phyloP scores from a whole-genome alignment of 2,329 filamentous ascomycete genomes.

The Trichophyton simii region DNA sequence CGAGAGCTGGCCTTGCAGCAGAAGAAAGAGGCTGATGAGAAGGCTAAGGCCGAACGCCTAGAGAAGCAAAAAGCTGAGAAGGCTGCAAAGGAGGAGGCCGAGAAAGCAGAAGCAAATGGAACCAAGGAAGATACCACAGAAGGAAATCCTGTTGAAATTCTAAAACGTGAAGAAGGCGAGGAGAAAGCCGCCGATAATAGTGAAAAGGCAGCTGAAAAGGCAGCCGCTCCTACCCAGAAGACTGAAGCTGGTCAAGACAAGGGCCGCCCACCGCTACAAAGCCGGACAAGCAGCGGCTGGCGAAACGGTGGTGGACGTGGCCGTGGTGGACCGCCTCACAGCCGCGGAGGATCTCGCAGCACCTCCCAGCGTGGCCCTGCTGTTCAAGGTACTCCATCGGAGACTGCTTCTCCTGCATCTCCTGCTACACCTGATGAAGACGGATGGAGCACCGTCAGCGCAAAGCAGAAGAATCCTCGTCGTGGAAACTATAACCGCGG shows the following conservation, averaged over 20 bases:
- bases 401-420: slow-evolving; percentile 17
- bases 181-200: slow-evolving; percentile 30
- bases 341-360: slow-evolving; percentile 4
- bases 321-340: slow-evolving; percentile 8
- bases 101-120: slow-evolving; percentile 36
- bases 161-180: slow-evolving; percentile 37
- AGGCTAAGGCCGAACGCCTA: slow-evolving; percentile 58
- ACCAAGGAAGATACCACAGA: slow-evolving; percentile 32
- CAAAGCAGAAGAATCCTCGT: slow-evolving; percentile 34
- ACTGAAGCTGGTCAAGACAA: slow-evolving; percentile 12
- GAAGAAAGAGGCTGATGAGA: slow-evolving; percentile 79
- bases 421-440: slow-evolving; percentile 30
- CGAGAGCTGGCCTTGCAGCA: slow-evolving; percentile 58
- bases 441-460: slow-evolving; percentile 38
- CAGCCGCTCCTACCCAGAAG: slow-evolving; percentile 26
- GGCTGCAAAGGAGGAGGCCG: slow-evolving; percentile 41
- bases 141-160: slow-evolving; percentile 43
- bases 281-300: slow-evolving; percentile 33
- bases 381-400: not conserved
- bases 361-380: slow-evolving; percentile 7
- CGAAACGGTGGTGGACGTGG: slow-evolving; percentile 17
- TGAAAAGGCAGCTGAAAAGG: slow-evolving; percentile 20
- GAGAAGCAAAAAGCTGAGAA: slow-evolving; percentile 55
- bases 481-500: slow-evolving; percentile 23
- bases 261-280: slow-evolving; percentile 20